Base-by-base conservation (phyloP, 2,329 filamentous ascomycete species). In the Septoria petroselini region DNA sequence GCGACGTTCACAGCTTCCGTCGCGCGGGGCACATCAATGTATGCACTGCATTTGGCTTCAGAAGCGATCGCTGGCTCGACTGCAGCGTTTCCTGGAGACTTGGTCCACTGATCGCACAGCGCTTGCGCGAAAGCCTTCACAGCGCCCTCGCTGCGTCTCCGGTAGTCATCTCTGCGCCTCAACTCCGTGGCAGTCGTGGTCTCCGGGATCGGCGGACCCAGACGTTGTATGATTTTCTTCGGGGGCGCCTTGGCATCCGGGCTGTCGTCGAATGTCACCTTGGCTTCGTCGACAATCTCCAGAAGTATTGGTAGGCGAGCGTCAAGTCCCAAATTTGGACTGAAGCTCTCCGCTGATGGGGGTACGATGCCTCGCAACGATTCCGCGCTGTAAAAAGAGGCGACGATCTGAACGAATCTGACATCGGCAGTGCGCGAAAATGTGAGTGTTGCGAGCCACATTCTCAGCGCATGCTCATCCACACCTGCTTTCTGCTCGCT, bases 391-490 rank as follows among this genome's bases (percentile, higher is more conserved):
- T 40, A 40, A 15, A 48, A 33, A 9, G 14, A n/a, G 5, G 44
- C 63, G 1, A 83, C 55, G 0, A 71, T 63, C 35, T 70, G 67
- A 1, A 81, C 30, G 0, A 75, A 37, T 1, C 60, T 56, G 60
- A 77, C 70, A 14, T 76, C 62, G 1, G 64, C 63, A 19, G 65
- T 55, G 1, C 60, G 19, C 0, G 66, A 60, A 52, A 75, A 81
- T 0, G 72, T 67, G 14, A 81, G 59, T 0, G 70, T 57, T 1
- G 68, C 70, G 1, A 65, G 48, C 62, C 62, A 64, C 15, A 57
- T 58, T 21, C 51, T 50, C 2, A 62, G 25, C 2, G 34, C 33
- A 27, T 23, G 8, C 1, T 15, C 30, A 30, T 53, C 57, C 18
- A 50, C 53, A 15, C 43, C 15, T 31, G 41, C 11, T 19, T 15